These are phyloP conservation scores for Cutaneotrichosporon sp. DNA, from an alignment of 1,284 basidiomycete species.

Conservation along the genomic window DNA sequence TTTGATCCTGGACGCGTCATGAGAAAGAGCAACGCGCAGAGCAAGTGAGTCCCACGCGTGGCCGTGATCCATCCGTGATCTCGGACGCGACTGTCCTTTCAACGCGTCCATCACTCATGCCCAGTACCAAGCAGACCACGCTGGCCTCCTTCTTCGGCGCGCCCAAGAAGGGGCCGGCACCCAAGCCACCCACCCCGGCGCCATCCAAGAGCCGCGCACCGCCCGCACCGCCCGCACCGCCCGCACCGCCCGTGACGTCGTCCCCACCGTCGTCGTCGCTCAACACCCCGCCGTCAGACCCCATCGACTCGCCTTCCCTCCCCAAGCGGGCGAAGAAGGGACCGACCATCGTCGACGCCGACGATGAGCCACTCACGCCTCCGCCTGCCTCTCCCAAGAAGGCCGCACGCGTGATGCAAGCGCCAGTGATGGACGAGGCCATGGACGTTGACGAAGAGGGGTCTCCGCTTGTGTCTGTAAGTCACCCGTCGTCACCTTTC, in stretches of 20 bases:
- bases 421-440: conserved; percentile 18
- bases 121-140: conserved; percentile 49
- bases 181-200: conserved; percentile 10
- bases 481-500: conserved; percentile 4
- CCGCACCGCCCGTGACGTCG: conserved; percentile 10
- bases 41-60: not conserved
- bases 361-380: conserved; percentile 14
- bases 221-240: too few species aligned
- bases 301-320: conserved; percentile 32
- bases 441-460: conserved; percentile 30
- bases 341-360: conserved; percentile 19
- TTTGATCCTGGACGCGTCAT: not conserved
- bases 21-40: not conserved
- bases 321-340: conserved; percentile 13
- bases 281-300: conserved; percentile 35
- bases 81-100: not conserved
- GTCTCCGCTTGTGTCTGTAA: conserved; percentile 33
- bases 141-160: conserved; percentile 55
- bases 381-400: not conserved
- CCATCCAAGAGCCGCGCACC: conserved; percentile 16
- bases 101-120: conserved; percentile 11
- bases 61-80: not conserved
- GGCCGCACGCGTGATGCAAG: too few species aligned
- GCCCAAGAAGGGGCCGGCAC: conserved; percentile 35
- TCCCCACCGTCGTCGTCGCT: conserved; percentile 27